phyloP scores from a whole-genome alignment of 768 basidiomycete species.

The Termitomyces sp. region DNA sequence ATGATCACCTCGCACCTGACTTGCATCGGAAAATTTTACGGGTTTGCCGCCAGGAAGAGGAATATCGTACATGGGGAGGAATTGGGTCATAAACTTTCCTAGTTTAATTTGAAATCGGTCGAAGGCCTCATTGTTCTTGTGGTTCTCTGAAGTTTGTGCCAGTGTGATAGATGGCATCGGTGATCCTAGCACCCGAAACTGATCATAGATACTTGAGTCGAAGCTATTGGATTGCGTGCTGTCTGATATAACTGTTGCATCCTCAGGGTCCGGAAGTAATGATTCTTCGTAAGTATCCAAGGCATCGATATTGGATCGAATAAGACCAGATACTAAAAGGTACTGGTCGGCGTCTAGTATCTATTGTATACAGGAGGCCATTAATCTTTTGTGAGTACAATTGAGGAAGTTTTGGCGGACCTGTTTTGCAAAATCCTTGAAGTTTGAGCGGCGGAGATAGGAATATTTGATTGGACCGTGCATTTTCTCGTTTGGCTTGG shows the following conservation, averaged over 20 bases:
- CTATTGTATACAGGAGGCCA: too few relatives aligned
- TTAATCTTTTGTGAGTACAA: too few relatives aligned
- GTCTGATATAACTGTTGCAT: too few relatives aligned
- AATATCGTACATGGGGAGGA: not conserved
- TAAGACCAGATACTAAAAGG: too few relatives aligned
- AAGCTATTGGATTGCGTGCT: not conserved
- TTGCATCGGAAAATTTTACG: not conserved
- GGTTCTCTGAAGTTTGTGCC: not conserved
- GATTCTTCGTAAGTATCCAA: not conserved
- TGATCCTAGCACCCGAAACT: not conserved
- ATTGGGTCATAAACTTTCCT: not conserved
- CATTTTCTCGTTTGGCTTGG: not conserved
- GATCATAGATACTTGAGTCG: not conserved
- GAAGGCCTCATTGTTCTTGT: not conserved
- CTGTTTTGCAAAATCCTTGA: not conserved
- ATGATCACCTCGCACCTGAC: not conserved
- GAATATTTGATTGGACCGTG: not conserved
- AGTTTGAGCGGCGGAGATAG: not conserved
- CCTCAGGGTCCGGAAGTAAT: not conserved
- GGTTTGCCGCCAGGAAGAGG: not conserved
- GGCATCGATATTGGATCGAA: not conserved
- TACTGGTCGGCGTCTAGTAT: too few relatives aligned
- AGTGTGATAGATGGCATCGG: not conserved
- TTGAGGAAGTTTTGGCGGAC: too few relatives aligned
- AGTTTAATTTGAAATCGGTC: too few relatives aligned